Base-by-base conservation (phyloP, 1,284 basidiomycete species). In the Pisolithus thermaeus region DNA sequence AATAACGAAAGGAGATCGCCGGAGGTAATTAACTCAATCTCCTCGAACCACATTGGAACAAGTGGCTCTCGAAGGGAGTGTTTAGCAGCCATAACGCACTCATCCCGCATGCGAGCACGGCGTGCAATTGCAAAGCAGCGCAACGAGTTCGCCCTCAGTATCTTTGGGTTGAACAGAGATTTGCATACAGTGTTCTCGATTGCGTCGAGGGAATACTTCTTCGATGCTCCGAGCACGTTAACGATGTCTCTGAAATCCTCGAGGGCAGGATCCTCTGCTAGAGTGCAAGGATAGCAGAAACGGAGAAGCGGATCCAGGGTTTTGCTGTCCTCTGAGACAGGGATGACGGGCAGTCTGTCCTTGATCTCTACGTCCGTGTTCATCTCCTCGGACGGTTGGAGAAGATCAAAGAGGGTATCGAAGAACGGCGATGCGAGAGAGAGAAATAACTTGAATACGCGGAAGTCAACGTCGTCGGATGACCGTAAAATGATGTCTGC, bases 371-470 rank as follows among this genome's bases (percentile, higher is more conserved):
- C 50, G 3, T 47, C 50, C 2, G 36, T 32, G 16, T 16, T 27
- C 11, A 23, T 41, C 9, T 25, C 38, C 60, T 46, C 37, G 25
- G 52, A 7, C 12, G 70, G 64, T 54, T 76, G 72, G 14, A 75
- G 74, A 32, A 76, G 63, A 11, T 69, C 63, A 45, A 77, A 73
- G 51, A 75, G 66, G 28, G 68, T 60, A 28, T 69, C 63, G 54
- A 80, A 77, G 53, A 75, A 69, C 0, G 75, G 69, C 4, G 76
- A 78, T 4, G 75, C 69, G 30, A 74, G 62, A 22, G 71, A 68
- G n/a, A 78, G 65, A 27, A 74, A 66, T 22, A 71, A 57, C 49
- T 71, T 73, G 67, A 75, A 74, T 18, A 72, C 67, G 18, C 60
- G 66, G 57, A 78, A 76, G 54, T 75, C 70, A 43, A 72, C 62